Evolutionary conservation across 805 yeast species (phyloP).

Genomic region (Metschnikowia kunwiensis): DNA sequence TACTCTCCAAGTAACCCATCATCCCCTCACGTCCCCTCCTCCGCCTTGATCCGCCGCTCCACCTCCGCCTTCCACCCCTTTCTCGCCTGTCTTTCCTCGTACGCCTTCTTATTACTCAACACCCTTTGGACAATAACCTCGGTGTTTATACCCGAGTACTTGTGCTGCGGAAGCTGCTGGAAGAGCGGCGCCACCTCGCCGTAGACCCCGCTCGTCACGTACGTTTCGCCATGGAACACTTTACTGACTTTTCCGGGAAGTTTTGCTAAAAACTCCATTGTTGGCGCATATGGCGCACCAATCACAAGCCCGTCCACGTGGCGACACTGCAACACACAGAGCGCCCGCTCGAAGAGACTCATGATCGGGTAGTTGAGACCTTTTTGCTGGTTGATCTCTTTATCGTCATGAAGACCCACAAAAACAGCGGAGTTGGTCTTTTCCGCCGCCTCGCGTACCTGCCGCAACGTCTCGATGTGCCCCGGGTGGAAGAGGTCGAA

Average conservation of each 20-base stretch:
- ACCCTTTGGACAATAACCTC: constrained; percentile 75
- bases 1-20: too few species aligned
- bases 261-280: constrained; percentile 33
- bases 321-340: constrained; percentile 84
- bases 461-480: constrained; percentile 70
- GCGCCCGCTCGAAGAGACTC: constrained; percentile 80
- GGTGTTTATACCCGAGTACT: constrained; percentile 63
- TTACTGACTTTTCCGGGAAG: constrained; percentile 38
- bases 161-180: constrained; percentile 48
- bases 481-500: constrained; percentile 94
- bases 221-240: constrained; percentile 61
- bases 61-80: constrained; percentile 77
- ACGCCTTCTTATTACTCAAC: constrained; percentile 59
- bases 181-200: constrained; percentile 35
- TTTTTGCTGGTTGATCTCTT: constrained; percentile 49
- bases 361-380: constrained; percentile 77
- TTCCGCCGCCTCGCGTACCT: constrained; percentile 40
- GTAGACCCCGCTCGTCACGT: constrained; percentile 32
- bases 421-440: constrained; percentile 46
- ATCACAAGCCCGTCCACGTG: constrained; percentile 78
- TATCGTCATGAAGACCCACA: constrained; percentile 67
- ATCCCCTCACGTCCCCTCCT: constrained; percentile 19
- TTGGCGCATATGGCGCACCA: constrained; percentile 61
- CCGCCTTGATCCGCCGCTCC: constrained; percentile 29
- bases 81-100: constrained; percentile 80